Base-by-base conservation (phyloP, 257 asterid genomes). In the Lithospermum erythrorhizon region DNA sequence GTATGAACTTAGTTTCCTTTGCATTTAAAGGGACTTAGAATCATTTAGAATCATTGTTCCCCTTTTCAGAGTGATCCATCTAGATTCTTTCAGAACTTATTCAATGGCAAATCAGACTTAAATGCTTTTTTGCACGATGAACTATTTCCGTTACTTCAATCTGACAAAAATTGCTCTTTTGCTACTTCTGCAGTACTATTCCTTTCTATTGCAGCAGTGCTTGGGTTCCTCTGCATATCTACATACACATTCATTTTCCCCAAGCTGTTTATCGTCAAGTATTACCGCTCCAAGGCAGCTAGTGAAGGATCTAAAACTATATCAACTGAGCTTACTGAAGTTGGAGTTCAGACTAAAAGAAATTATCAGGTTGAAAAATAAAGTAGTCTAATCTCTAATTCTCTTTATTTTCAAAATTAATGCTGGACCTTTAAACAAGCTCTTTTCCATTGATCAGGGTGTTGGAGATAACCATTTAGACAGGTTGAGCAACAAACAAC, bases 301-400 rank as follows among this genome's bases (percentile, higher is more conserved):
- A 61, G 67, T 15, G 87, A 89, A 76, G 97, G 95, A 22, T 87
- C 95, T 9, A 87, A 73, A 73, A 89, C 95, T 5, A 94, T 89
- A 47, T 14, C 85, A 24, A 84, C 95, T 9, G 97, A 87, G 59
- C 85, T 89, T n/a, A 94, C 95, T 62, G 97, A 81, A 23, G 94
- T 72, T 11, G 89, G 94, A 11, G 75, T 87, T 59, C 72, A 76
- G 18, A 27, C 74, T 41, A 25, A 67, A 21, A 65, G 68, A 59
- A 63, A 48, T 14, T 70, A 32, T 51, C 62, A 9, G 18, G 79
- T 69, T 60, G 0, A 0, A 45, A 6, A 49, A 59, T n/a, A 59
- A 19, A 55, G 58, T 21, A 24, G 54, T 61, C 57, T 8, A 14
- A 11, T 18, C 0, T 9, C 9, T 2, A 9, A 6, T 29, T 4